Conservation (phyloP, 2,329 filamentous ascomycete genomes). For the Bipolaris sorokiniana region DNA sequence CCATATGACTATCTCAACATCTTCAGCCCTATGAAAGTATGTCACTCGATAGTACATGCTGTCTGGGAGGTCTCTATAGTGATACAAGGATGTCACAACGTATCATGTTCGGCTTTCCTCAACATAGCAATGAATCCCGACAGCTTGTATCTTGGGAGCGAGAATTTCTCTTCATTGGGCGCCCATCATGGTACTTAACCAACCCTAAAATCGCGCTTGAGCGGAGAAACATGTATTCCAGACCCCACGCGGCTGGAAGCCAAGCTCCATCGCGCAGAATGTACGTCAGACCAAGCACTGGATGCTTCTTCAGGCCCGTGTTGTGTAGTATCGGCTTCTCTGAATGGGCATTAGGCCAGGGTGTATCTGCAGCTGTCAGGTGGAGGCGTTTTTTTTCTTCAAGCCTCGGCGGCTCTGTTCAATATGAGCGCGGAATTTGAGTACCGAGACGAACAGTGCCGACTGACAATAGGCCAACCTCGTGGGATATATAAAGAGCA, state of each 20-base stretch:
- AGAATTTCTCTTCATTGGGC: slow-evolving; percentile 27
- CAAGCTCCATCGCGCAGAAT: slow-evolving; percentile 24
- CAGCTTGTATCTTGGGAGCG: slow-evolving; percentile 17
- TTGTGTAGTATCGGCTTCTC: slow-evolving; percentile 18
- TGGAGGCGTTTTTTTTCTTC: slow-evolving; percentile 23
- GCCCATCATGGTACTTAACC: slow-evolving; percentile 42
- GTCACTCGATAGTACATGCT: slow-evolving; percentile 15
- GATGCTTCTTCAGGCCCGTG: slow-evolving; percentile 11
- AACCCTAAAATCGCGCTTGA: slow-evolving; percentile 2
- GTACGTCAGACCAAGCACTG: slow-evolving; percentile 27
- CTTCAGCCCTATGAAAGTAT: background rate
- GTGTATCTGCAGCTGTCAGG: slow-evolving; percentile 11
- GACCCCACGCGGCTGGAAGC: slow-evolving; percentile 13
- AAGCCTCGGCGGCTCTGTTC: slow-evolving; percentile 17
- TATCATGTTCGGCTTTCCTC: slow-evolving; percentile 15
- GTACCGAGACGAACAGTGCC: slow-evolving; percentile 20
- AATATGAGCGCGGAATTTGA: slow-evolving; percentile 24
- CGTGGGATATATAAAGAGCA: slow-evolving; percentile 33
- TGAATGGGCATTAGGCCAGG: slow-evolving; percentile 4
- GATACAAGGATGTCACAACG: slow-evolving; percentile 3
- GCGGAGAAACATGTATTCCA: slow-evolving; percentile 17
- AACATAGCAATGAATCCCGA: slow-evolving; percentile 22
- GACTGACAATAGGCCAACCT: background rate
- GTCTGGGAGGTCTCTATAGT: slow-evolving; percentile 9
- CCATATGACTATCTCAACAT: background rate